A percentile compares a stretch with the other conserved stretches of the same genome.
Conservation (phyloP, 768 basidiomycete genomes). For the Lactarius vividus region DNA sequence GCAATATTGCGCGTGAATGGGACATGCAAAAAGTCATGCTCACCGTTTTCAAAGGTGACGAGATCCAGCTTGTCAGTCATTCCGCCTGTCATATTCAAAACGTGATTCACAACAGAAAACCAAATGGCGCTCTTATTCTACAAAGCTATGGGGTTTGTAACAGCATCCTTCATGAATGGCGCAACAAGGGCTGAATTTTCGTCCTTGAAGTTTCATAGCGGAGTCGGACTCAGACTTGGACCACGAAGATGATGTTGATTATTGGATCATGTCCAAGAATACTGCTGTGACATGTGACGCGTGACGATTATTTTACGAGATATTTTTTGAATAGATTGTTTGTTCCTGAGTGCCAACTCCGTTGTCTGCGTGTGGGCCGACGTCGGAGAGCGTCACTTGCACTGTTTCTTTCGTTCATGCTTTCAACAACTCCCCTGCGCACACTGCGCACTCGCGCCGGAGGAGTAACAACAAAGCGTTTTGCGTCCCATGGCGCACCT, state of each 20-base stretch:
- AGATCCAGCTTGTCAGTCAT: no score
- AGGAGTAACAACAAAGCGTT: constrained; percentile 43
- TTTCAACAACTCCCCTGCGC: constrained; percentile 25
- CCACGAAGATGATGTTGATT: constrained; percentile 36
- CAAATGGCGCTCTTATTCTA: constrained; percentile 51
- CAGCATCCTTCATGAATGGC: background rate
- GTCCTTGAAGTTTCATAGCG: constrained; percentile 3
- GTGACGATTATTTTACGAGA: background rate
- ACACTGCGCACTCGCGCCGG: constrained; percentile 15
- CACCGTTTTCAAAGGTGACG: constrained; percentile 71
- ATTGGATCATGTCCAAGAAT: constrained; percentile 39
- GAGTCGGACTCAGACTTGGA: constrained; percentile 31
- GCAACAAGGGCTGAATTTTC: background rate
- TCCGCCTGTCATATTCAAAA: constrained; percentile 1
- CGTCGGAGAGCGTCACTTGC: background rate
- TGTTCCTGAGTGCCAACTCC: constrained; percentile 15
- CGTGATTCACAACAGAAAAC: constrained; percentile 41
- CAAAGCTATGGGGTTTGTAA: constrained; percentile 47
- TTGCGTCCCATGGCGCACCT: constrained; percentile 67
- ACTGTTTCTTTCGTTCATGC: constrained; percentile 5
- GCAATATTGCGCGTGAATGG: constrained; percentile 49
- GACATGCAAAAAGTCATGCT: constrained; percentile 69
- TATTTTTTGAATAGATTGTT: constrained; percentile 1
- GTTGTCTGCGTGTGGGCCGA: no score
- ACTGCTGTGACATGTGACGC: constrained; percentile 12